A percentile compares a stretch with the other conserved stretches of the same genome.
Conservation (phyloP, 768 basidiomycete species). For the Cystobasidium tubakii region DNA sequence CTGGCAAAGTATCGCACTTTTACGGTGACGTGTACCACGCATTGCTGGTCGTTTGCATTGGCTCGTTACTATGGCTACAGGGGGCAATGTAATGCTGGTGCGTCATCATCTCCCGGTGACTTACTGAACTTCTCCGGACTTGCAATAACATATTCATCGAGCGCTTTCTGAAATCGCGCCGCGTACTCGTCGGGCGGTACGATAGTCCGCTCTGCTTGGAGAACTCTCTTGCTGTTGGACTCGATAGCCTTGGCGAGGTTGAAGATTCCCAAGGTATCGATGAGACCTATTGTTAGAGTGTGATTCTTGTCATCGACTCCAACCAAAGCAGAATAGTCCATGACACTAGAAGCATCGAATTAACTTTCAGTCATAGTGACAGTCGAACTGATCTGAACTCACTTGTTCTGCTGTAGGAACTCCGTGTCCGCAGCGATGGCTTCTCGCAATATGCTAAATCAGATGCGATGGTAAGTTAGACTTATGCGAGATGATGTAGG, state of each 20-base stretch:
- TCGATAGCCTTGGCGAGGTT: slow-evolving; percentile 13
- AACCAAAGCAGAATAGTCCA: slow-evolving; percentile 6
- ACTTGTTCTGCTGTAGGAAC: slow-evolving; percentile 7
- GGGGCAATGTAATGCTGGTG: slow-evolving; percentile 9
- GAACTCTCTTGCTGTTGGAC: slow-evolving; percentile 5
- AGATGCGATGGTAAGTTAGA: not conserved
- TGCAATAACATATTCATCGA: slow-evolving; percentile 9
- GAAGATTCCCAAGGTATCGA: not conserved
- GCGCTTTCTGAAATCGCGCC: slow-evolving; percentile 8
- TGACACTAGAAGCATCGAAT: not conserved
- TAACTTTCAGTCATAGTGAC: not conserved
- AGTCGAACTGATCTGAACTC: not conserved
- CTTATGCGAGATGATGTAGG: not conserved
- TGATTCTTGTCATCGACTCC: slow-evolving; percentile 7
- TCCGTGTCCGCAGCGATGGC: slow-evolving; percentile 6
- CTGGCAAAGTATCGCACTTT: too few relatives aligned
- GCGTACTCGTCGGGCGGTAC: slow-evolving; percentile 7
- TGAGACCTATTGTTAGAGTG: not conserved
- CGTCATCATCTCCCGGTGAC: not conserved
- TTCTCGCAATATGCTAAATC: not conserved
- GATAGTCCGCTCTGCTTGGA: slow-evolving; percentile 2
- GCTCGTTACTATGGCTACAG: not conserved
- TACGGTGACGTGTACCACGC: too few relatives aligned
- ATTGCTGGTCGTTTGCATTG: not conserved
- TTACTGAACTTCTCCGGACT: slow-evolving; percentile 23